These are phyloP conservation scores for Tylopilus subfusipes DNA, from an alignment of 768 basidiomycete species.

Conservation along the genomic window DNA sequence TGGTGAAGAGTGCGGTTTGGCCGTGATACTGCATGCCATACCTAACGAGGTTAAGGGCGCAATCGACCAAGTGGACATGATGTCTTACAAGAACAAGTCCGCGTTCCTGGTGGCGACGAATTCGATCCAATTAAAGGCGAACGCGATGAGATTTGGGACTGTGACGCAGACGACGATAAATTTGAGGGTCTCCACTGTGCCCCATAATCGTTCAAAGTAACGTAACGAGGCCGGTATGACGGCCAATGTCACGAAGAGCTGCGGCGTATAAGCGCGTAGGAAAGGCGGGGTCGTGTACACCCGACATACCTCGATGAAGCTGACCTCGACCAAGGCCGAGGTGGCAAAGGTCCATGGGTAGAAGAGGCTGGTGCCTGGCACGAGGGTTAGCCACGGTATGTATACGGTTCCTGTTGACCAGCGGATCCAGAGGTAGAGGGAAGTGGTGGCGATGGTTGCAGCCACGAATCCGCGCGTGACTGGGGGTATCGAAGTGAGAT, in stretches of 20 bases:
- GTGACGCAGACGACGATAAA: conserved; percentile 80
- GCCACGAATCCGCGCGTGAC: conserved; percentile 72
- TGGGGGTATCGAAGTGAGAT: conserved; percentile 70
- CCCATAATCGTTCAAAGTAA: conserved; percentile 96
- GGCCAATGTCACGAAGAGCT: conserved; percentile 78
- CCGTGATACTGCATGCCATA: conserved; percentile 90
- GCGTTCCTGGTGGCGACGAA: conserved; percentile 65
- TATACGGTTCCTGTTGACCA: conserved; percentile 48
- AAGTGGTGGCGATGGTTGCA: conserved; percentile 54
- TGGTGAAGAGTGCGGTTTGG: conserved; percentile 86
- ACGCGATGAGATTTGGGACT: conserved; percentile 83
- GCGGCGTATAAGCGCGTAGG: conserved; percentile 5
- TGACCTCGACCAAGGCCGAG: conserved; percentile 82
- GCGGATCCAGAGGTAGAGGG: conserved; percentile 61
- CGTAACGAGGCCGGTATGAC: conserved; percentile 79
- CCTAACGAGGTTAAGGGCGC: conserved; percentile 40
- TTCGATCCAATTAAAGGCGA: conserved; percentile 88
- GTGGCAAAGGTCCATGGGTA: conserved; percentile 95
- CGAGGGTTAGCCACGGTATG: conserved; percentile 68
- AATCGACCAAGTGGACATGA: conserved; percentile 3
- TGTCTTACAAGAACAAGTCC: conserved; percentile 73
- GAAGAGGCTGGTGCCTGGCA: conserved; percentile 78
- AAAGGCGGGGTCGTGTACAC: neutral
- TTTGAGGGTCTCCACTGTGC: conserved; percentile 76
- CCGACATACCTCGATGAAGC: conserved; percentile 73